Base-by-base conservation (phyloP, 208 protist species). In the Polymyxa betae region DNA sequence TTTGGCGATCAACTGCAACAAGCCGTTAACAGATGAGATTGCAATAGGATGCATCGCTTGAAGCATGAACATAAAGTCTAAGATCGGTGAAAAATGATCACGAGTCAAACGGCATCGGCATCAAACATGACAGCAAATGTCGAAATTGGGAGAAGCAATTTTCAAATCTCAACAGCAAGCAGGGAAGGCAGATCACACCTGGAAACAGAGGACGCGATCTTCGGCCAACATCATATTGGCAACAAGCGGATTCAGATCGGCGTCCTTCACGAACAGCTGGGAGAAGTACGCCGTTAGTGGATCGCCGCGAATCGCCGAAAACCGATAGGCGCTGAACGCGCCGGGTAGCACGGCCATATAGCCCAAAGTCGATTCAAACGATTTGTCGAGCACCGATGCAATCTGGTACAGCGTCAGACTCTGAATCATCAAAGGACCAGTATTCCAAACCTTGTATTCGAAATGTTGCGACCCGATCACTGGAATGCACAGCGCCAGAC, bases 391-490 rank as follows among this genome's bases (percentile, higher is more conserved):
- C n/a, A 82, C 72, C 5, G 72, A 82, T 35, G 72, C 72, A 35
- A 82, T 35, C 72, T 82, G 35, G 12, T 20, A 40, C 35, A 82
- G 5, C n/a, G 20, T 66, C 54, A 66, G 54, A n/a, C n/a, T n/a
- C n/a, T n/a, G n/a, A n/a, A n/a, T n/a, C n/a, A n/a, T n/a, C n/a
- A n/a, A n/a, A n/a, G n/a, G n/a, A n/a, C n/a, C n/a, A n/a, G n/a
- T n/a, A n/a, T n/a, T n/a, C n/a, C n/a, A n/a, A 16, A 82, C 72
- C 72, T 82, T 82, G 72, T 82, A 82, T n/a, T 82, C 72, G n/a
- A 82, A 82, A 43, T 82, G 72, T n/a, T 82, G 72, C 12, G 72
- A 82, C 35, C 35, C 72, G 35, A 82, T 43, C 5, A 82, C 35
- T n/a, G 72, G 72, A 43, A 38, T 82, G 35, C n/a, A 82, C n/a